Evolutionary conservation across 192 early-diverging fungal species (phyloP).

Genomic region (Coemansia sp.): DNA sequence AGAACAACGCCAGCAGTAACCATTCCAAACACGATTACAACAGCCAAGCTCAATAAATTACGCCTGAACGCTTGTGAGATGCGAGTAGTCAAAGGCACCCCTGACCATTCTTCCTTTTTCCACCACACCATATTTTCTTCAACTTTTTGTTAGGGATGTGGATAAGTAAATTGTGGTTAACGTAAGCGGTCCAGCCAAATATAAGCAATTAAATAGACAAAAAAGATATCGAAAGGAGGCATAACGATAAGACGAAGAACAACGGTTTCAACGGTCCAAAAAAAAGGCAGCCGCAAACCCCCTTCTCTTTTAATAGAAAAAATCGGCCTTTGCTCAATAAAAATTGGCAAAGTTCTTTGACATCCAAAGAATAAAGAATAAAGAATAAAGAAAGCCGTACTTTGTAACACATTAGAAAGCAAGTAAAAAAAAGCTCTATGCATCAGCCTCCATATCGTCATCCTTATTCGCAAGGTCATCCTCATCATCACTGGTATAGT

Average conservation of each 20-base stretch:
- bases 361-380: background rate
- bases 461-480: constrained; percentile 9
- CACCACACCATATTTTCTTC: background rate
- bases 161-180: background rate
- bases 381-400: background rate
- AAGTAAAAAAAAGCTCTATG: background rate
- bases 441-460: background rate
- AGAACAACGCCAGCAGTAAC: constrained; percentile 12
- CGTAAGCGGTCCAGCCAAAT: no score
- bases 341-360: background rate
- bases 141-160: background rate
- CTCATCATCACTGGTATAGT: constrained; percentile 50
- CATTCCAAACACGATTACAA: constrained; percentile 5
- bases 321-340: background rate
- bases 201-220: background rate
- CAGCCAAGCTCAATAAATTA: background rate
- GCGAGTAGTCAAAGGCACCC: constrained; percentile 1
- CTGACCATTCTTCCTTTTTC: background rate
- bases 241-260: background rate
- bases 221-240: background rate
- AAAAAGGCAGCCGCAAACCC: background rate
- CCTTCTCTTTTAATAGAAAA: background rate
- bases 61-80: background rate
- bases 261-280: background rate
- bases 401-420: background rate